Percentiles rank a stretch among this genome's conserved stretches.
These are phyloP conservation scores for Fraxinus baroniana DNA, from an alignment of 305 asterid genomes.

Conservation along the genomic window DNA sequence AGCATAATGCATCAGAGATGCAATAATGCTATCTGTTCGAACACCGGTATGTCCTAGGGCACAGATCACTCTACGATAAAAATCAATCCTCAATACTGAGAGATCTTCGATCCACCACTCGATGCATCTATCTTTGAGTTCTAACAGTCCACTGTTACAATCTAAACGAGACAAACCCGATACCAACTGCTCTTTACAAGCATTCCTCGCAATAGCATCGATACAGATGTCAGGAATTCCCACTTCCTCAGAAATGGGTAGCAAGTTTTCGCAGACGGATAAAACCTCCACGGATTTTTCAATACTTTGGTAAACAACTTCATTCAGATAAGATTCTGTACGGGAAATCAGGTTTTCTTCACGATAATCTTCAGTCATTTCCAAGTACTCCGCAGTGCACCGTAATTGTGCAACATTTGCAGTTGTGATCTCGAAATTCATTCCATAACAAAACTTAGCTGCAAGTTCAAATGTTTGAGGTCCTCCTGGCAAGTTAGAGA, in stretches of 20 bases:
- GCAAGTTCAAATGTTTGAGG: slow-evolving; percentile 65
- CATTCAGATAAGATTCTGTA: slow-evolving; percentile 53
- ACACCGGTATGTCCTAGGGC: slow-evolving; percentile 55
- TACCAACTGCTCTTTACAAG: slow-evolving; percentile 56
- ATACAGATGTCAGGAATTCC: slow-evolving; percentile 49
- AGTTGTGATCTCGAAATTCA: slow-evolving; percentile 64
- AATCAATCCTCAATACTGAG: slow-evolving; percentile 38
- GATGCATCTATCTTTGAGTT: slow-evolving; percentile 40
- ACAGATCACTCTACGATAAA: slow-evolving; percentile 44
- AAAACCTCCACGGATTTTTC: slow-evolving; percentile 61
- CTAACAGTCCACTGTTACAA: slow-evolving; percentile 36
- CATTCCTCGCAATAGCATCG: slow-evolving; percentile 41
- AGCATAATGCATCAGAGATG: slow-evolving; percentile 62
- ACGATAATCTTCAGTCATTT: slow-evolving; percentile 54
- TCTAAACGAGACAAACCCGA: slow-evolving; percentile 49
- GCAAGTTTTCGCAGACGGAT: slow-evolving; percentile 47
- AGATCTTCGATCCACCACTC: slow-evolving; percentile 76
- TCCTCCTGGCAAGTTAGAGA: slow-evolving; percentile 58
- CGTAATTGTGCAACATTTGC: slow-evolving; percentile 55
- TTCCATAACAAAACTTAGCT: slow-evolving; percentile 62
- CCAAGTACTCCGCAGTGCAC: slow-evolving; percentile 65
- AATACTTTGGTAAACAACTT: slow-evolving; percentile 49
- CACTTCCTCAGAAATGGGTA: slow-evolving; percentile 51
- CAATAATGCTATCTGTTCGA: slow-evolving; percentile 46
- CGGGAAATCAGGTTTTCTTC: slow-evolving; percentile 57